Evolutionary conservation across 139 green algal species (phyloP).

Genomic region (Volvox africanus): DNA sequence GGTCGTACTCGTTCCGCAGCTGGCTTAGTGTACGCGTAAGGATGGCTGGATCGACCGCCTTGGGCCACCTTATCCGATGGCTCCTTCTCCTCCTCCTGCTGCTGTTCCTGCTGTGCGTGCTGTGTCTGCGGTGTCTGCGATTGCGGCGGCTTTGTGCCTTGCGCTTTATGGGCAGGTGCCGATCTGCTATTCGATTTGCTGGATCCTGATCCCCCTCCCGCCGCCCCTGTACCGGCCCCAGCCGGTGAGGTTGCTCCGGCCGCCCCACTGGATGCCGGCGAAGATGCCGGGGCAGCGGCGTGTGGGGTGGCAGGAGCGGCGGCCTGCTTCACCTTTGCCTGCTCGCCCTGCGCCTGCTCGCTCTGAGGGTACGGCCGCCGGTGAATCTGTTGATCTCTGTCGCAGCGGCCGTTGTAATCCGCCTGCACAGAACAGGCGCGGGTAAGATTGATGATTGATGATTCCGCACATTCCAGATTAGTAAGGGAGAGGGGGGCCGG

Average conservation of each 20-base stretch:
- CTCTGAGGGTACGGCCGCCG: too few species aligned
- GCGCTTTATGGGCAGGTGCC: too few species aligned
- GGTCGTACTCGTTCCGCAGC: neutral
- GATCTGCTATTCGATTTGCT: neutral
- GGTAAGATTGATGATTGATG: too few species aligned
- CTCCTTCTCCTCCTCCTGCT: neutral
- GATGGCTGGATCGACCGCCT: conserved; percentile 16
- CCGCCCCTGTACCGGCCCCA: too few species aligned
- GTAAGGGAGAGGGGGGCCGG: too few species aligned
- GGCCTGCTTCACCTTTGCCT: neutral
- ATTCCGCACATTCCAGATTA: too few species aligned
- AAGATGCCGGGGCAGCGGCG: neutral
- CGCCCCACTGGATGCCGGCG: neutral
- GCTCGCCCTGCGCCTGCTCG: neutral
- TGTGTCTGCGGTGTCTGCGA: neutral
- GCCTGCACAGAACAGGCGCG: neutral
- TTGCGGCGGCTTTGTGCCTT: neutral
- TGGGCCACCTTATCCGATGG: neutral
- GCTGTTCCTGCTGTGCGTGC: neutral
- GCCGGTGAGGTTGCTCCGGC: neutral
- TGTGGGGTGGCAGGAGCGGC: neutral
- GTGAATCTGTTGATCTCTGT: neutral
- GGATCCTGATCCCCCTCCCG: neutral
- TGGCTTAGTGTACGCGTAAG: conserved; percentile 9
- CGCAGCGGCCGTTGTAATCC: conserved; percentile 9